phyloP scores from a whole-genome alignment of 495 filamentous ascomycete species.

The Glarea lozoyensis region DNA sequence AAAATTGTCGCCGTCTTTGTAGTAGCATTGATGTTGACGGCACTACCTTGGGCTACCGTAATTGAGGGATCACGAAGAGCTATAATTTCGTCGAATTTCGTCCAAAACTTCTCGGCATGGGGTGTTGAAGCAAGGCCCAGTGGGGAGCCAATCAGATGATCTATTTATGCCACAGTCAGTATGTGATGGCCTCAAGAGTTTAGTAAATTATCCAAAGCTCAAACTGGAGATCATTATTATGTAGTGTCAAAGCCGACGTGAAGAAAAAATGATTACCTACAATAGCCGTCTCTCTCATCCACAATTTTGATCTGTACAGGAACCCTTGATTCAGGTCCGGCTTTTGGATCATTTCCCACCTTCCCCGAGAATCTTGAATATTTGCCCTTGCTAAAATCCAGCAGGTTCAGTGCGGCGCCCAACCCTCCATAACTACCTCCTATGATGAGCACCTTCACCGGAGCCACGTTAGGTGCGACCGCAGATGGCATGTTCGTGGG shows the following conservation, averaged over 20 bases:
- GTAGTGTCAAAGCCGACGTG: neutral
- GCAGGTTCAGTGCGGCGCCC: conserved; percentile 47
- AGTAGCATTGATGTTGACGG: conserved; percentile 41
- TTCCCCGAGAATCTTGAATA: conserved; percentile 25
- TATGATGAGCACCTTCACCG: conserved; percentile 43
- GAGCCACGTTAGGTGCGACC: too few species aligned
- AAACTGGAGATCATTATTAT: neutral
- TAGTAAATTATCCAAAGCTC: neutral
- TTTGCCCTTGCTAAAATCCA: conserved; percentile 46
- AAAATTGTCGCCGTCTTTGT: conserved; percentile 38
- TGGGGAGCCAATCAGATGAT: conserved; percentile 57
- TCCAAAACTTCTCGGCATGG: conserved; percentile 52
- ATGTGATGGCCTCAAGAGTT: neutral
- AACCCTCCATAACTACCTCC: conserved; percentile 62
- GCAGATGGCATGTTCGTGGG: too few species aligned
- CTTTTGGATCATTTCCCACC: conserved; percentile 15
- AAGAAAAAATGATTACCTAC: conserved; percentile 29
- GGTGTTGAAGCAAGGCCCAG: conserved; percentile 48
- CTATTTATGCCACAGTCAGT: neutral
- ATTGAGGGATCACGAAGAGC: conserved; percentile 44
- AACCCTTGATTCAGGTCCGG: conserved; percentile 20
- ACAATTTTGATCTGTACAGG: conserved; percentile 56
- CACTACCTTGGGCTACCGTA: conserved; percentile 46
- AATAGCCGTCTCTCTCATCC: conserved; percentile 64
- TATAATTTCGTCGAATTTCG: conserved; percentile 48